Evolutionary conservation across 306 rosid species (phyloP).

Genomic region (Lithocarpus polystachyus): DNA sequence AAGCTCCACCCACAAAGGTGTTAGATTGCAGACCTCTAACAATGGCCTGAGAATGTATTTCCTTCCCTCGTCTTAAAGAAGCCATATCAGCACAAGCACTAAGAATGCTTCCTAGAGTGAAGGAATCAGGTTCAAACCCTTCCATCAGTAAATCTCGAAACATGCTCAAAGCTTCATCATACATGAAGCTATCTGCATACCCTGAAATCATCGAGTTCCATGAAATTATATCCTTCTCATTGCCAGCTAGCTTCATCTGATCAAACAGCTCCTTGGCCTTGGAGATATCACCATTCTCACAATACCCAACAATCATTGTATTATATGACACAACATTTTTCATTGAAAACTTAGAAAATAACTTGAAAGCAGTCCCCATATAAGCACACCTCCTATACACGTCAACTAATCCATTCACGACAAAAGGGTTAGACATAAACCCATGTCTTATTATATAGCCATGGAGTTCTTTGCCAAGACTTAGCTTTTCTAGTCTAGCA

Average conservation of each 20-base stretch:
- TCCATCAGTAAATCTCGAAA: constrained; percentile 31
- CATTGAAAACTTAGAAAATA: constrained; percentile 40
- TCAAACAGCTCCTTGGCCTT: constrained; percentile 50
- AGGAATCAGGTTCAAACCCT: constrained; percentile 47
- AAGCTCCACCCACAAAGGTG: constrained; percentile 57
- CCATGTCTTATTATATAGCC: constrained; percentile 42
- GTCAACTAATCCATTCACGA: constrained; percentile 51
- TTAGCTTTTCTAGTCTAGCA: constrained; percentile 36
- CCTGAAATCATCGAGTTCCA: constrained; percentile 62
- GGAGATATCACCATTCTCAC: constrained; percentile 36
- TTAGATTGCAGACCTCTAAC: constrained; percentile 44
- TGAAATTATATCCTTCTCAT: constrained; percentile 34
- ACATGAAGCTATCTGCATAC: constrained; percentile 29
- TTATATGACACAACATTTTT: constrained; percentile 40
- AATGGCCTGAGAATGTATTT: constrained; percentile 46
- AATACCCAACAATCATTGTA: constrained; percentile 56
- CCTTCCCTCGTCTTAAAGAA: constrained; percentile 37
- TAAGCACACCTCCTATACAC: constrained; percentile 48
- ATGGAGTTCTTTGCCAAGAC: constrained; percentile 48
- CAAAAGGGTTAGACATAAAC: constrained; percentile 34
- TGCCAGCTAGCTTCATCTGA: constrained; percentile 33
- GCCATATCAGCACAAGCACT: constrained; percentile 43
- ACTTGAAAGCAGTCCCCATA: constrained; percentile 35
- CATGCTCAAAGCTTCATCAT: constrained; percentile 38
- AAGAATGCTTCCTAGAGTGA: constrained; percentile 54